Conservation (phyloP, 2,329 filamentous ascomycete genomes). For the Trichocomaceae sp. region DNA sequence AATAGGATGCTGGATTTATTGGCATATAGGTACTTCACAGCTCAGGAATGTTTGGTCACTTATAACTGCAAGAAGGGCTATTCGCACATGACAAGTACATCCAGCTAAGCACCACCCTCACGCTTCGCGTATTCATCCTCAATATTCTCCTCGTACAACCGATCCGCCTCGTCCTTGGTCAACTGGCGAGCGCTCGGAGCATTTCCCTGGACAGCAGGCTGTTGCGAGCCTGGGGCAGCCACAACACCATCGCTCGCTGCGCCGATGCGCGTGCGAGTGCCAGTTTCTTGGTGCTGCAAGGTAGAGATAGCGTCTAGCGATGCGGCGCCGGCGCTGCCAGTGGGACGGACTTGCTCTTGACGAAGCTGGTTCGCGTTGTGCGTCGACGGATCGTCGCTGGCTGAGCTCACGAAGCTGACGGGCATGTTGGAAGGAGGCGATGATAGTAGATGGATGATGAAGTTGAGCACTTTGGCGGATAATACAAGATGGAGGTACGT, state of each 20-base stretch:
- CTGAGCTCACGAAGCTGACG: slow-evolving; percentile 2
- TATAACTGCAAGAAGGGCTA: too few species aligned
- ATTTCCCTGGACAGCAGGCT: slow-evolving; percentile 13
- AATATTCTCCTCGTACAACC: slow-evolving; percentile 41
- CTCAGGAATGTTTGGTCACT: too few species aligned
- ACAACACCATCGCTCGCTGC: slow-evolving; percentile 16
- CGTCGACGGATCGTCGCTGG: slow-evolving; percentile 2
- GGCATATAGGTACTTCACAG: too few species aligned
- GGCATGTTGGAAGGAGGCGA: slow-evolving; percentile 6
- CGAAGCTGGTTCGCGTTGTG: slow-evolving; percentile 11
- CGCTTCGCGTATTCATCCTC: slow-evolving; percentile 44
- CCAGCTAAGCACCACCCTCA: slow-evolving; percentile 34
- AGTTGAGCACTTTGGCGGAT: slow-evolving; percentile 2
- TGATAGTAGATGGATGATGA: neutral
- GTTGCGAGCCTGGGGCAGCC: slow-evolving; percentile 16
- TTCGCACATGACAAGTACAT: too few species aligned
- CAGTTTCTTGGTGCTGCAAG: slow-evolving; percentile 7
- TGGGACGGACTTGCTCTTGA: slow-evolving; percentile 6
- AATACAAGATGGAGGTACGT: neutral
- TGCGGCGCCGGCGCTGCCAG: slow-evolving; percentile 17
- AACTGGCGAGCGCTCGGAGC: slow-evolving; percentile 20
- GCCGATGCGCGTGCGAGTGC: slow-evolving; percentile 15
- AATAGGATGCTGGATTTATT: too few species aligned
- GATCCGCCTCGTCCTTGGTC: slow-evolving; percentile 39
- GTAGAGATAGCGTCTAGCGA: slow-evolving; percentile 15